Base-by-base conservation (phyloP, 495 filamentous ascomycete species). In the Letharia lupina region DNA sequence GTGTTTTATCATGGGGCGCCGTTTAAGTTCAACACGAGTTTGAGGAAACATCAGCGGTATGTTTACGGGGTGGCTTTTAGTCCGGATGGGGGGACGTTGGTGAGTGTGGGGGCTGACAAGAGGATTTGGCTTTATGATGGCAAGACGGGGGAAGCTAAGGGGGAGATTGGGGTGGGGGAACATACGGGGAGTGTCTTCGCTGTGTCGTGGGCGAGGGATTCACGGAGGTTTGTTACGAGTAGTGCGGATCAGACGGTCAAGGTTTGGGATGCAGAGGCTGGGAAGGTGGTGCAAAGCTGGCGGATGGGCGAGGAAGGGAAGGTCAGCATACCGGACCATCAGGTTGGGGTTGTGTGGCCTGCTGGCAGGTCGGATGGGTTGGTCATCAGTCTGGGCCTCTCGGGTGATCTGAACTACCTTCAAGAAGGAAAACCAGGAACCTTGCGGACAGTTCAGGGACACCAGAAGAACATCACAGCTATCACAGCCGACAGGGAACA, bases 111-210 rank as follows among this genome's bases (percentile, higher is more conserved):
- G 45, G 89, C 87, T 23, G 94, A 98, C 74, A 82, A 87, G 56
- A 85, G 86, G 75, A 96, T 98, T 63, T 94, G 92, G 80, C 78
- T 98, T 4, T 98, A 96, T 73, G 93, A 96, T 71, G 94, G 95
- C 50, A 96, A 94, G 79, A 93, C 91, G 2, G 94, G 94, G 5
- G 93, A 96, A 71, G 79, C 86, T 11, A 89, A 85, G 64, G 83
- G 76, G 60, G 82, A 90, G 67, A 85, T 98, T 69, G 89, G 90
- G 28, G 89, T 92, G 68, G 90, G 87, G 10, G 86, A 84, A 59
- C 94, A 98, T 73, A 93, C 87, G 13, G 94, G 94, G 9, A 96
- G 91, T 68, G 93, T 98, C 59, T 95, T 97, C 68, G 86, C 87
- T 20, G 86, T 98, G 16, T 91, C 89, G 45, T 98, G 94, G 94